phyloP scores from a whole-genome alignment of 768 basidiomycete genomes.

The Termitomyces sp. region DNA sequence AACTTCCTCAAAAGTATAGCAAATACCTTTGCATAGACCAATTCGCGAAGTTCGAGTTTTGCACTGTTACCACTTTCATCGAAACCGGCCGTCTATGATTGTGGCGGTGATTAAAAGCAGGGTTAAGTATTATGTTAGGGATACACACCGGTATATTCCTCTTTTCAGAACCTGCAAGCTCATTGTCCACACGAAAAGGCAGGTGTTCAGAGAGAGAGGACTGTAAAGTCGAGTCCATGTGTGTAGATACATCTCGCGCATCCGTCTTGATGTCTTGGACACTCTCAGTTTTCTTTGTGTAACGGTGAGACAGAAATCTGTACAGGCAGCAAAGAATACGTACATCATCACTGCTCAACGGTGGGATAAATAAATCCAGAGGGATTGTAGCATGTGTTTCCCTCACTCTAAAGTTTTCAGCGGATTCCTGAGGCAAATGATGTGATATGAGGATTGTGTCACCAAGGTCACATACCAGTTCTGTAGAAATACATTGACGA shows the following conservation, averaged over 20 bases:
- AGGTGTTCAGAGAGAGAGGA: neutral
- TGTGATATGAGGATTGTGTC: neutral
- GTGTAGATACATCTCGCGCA: neutral
- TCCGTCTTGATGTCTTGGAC: neutral
- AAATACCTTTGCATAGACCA: slow-evolving; percentile 2
- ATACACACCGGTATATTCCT: neutral
- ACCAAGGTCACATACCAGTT: neutral
- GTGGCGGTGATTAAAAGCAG: neutral
- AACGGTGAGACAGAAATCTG: neutral
- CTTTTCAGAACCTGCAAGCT: neutral
- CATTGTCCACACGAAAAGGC: neutral
- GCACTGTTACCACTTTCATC: neutral
- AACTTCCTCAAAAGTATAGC: neutral
- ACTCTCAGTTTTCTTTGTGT: neutral
- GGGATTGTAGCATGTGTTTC: neutral
- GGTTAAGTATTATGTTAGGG: neutral
- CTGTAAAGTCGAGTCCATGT: neutral
- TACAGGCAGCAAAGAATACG: neutral
- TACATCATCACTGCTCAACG: neutral
- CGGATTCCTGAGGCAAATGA: neutral
- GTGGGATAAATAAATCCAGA: neutral
- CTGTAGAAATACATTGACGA: neutral
- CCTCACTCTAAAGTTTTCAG: neutral
- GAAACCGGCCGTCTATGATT: neutral
- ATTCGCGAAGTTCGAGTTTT: neutral